Evolutionary conservation across 306 rosid genomes (phyloP).

Genomic region (Psophocarpus tetragonolobus): DNA sequence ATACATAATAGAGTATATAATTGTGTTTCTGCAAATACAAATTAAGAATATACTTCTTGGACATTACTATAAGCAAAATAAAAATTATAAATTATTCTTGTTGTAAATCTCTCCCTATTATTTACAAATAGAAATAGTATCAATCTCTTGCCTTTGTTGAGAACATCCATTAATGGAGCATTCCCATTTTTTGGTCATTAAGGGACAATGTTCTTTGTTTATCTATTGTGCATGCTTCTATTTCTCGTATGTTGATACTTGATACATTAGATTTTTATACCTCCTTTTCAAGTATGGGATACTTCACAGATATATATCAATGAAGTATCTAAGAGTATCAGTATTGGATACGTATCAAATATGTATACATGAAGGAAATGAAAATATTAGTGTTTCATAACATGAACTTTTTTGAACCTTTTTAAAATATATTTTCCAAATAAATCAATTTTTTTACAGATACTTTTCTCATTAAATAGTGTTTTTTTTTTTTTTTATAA

Average conservation of each 20-base stretch:
- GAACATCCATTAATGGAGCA: background rate
- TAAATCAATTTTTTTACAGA: background rate
- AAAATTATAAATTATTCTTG: too few species aligned
- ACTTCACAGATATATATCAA: background rate
- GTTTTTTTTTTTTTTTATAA: background rate
- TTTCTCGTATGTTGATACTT: background rate
- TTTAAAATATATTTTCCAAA: background rate
- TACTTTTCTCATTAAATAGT: background rate
- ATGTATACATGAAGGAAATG: background rate
- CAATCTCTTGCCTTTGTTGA: background rate
- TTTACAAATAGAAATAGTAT: background rate
- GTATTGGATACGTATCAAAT: background rate
- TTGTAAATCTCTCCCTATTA: background rate
- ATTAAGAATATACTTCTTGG: too few species aligned
- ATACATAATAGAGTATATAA: background rate
- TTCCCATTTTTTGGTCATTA: background rate
- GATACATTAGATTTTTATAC: too few species aligned
- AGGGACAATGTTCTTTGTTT: background rate
- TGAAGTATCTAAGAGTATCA: background rate
- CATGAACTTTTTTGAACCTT: background rate
- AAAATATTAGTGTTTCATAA: background rate
- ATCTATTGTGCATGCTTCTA: background rate
- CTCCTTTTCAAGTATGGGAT: background rate
- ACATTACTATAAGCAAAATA: too few species aligned
- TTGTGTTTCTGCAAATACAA: too few species aligned